Percentiles rank a stretch among this genome's conserved stretches.
These are phyloP conservation scores for Wickerhamomyces kurtzmanii DNA, from an alignment of 805 yeast species.

Conservation along the genomic window DNA sequence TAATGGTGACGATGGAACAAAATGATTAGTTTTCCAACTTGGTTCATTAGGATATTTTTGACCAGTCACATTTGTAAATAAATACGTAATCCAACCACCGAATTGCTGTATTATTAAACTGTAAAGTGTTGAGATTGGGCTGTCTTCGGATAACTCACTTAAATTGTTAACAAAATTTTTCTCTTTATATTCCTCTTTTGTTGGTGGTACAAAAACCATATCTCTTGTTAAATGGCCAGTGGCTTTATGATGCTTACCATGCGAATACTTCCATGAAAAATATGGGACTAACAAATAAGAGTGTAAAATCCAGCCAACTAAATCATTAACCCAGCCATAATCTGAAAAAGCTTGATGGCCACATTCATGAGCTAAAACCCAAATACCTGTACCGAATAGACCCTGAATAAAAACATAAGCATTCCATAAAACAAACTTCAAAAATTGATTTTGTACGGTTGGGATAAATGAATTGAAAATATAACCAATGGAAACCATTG, in stretches of 20 bases:
- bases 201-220: slow-evolving; percentile 76
- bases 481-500: slow-evolving; percentile 38
- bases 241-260: slow-evolving; percentile 84
- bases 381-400: slow-evolving; percentile 63
- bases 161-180: slow-evolving; percentile 27
- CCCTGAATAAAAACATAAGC: slow-evolving; percentile 47
- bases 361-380: slow-evolving; percentile 89
- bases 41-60: slow-evolving; percentile 46
- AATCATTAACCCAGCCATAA: slow-evolving; percentile 62
- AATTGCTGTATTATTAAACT: slow-evolving; percentile 57
- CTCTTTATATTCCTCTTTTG: slow-evolving; percentile 44
- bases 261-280: slow-evolving; percentile 80
- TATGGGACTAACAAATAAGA: slow-evolving; percentile 74
- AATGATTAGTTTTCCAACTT: slow-evolving; percentile 50
- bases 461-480: slow-evolving; percentile 48
- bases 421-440: slow-evolving; percentile 52
- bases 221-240: slow-evolving; percentile 78
- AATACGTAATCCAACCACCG: slow-evolving; percentile 68
- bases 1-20: slow-evolving; percentile 62
- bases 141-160: slow-evolving; percentile 58
- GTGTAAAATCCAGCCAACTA: slow-evolving; percentile 78
- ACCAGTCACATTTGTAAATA: slow-evolving; percentile 67
- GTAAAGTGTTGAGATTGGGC: slow-evolving; percentile 58
- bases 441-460: slow-evolving; percentile 26
- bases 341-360: slow-evolving; percentile 84